Evolutionary conservation across 2,329 filamentous ascomycete species (phyloP), one percentile per base, ranked within the genome.

Genomic region (Cordyceps javanica): DNA sequence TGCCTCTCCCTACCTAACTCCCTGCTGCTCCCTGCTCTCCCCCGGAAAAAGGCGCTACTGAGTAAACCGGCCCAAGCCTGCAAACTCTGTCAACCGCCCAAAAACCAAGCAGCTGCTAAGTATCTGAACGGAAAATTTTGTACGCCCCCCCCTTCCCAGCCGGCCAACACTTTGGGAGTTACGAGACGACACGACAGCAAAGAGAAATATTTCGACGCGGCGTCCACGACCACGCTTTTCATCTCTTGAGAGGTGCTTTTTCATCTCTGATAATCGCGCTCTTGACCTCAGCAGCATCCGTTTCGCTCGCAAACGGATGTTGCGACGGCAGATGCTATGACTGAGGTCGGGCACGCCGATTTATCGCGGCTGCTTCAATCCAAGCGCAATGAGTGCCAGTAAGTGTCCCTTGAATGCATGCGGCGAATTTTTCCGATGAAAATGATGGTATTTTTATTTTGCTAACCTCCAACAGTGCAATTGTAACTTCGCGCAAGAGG

Each of bases 401-500:
- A 67, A 76, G 79, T 75, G 58, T 61, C 59, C 60, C 65, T 63
- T 68, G 70, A 73, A 61, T 65, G 57, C 71, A 79, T 74, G 77
- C 77, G 74, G 74, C 73, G 63, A 65, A 69, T 70, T 77, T 75
- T 76, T 77, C 74, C 76, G 76, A 78, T 78, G 65, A 68, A 65
- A 71, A 73, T 64, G 70, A 75, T 81, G 63, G 69, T 57, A 65
- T 67, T 73, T 76, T 75, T 53, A 68, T 60, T 59, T 58, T 79
- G 68, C 73, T 83, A 62, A 82, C 69, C 41, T 25, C 61, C 61
- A 64, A 60, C 70, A 88, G 85, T 76, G 80, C 82, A 82, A 86
- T 88, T 82, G 83, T 89, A 80, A 82, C 81, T 75, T 90, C 89
- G 81, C 88, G 90, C 75, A 94, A 95, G 83, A 87, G 90, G 74